phyloP scores from a whole-genome alignment of 1,284 basidiomycete species.

The Tilletia indica region DNA sequence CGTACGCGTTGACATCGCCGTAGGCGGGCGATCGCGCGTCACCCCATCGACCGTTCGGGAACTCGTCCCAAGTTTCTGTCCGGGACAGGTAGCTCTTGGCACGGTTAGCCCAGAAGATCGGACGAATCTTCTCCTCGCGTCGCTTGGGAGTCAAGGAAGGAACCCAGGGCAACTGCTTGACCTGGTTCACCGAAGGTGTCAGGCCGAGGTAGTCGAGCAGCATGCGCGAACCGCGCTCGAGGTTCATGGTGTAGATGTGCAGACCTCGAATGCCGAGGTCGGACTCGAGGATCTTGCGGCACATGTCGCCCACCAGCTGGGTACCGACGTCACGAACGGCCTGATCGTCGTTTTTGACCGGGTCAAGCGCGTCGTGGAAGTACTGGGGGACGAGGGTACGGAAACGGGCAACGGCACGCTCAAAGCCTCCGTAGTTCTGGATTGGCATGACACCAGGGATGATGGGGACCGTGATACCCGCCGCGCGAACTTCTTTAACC shows the following conservation, averaged over 20 bases:
- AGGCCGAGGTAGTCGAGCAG: constrained; percentile 53
- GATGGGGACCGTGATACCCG: constrained; percentile 83
- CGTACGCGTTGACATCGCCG: constrained; percentile 92
- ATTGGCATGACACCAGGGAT: constrained; percentile 96
- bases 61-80: constrained; percentile 81
- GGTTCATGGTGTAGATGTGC: constrained; percentile 56
- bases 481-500: constrained; percentile 65
- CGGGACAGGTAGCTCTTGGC: constrained; percentile 53
- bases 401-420: constrained; percentile 84
- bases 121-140: constrained; percentile 53
- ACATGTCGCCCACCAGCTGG: constrained; percentile 53
- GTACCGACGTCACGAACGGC: constrained; percentile 46
- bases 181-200: constrained; percentile 46
- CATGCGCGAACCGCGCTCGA: constrained; percentile 54
- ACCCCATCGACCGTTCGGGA: constrained; percentile 96
- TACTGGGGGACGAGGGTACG: constrained; percentile 77
- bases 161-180: constrained; percentile 53
- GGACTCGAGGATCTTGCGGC: constrained; percentile 45
- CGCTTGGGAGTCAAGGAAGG: constrained; percentile 53
- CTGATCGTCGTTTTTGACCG: constrained; percentile 68
- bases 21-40: constrained; percentile 95
- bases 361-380: constrained; percentile 79
- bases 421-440: constrained; percentile 95
- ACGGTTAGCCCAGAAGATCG: constrained; percentile 56
- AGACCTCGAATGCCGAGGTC: constrained; percentile 49